Evolutionary conservation across 768 basidiomycete genomes (phyloP).

Genomic region (Amanita phalloides): DNA sequence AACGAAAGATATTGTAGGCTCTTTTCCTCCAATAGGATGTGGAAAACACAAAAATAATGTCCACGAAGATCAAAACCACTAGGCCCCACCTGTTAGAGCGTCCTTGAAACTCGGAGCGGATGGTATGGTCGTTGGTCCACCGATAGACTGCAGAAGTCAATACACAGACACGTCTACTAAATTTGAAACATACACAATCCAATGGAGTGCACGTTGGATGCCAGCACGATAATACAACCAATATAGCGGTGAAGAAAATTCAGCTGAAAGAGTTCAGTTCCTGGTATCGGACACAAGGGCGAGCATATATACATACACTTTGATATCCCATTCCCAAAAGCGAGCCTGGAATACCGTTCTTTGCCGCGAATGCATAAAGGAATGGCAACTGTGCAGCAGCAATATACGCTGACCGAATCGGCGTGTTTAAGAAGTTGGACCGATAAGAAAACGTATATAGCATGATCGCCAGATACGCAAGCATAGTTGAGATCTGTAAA

Average conservation of each 20-base stretch:
- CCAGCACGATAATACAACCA: conserved; percentile 47
- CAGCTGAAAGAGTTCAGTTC: conserved; percentile 26
- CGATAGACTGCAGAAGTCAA: conserved; percentile 37
- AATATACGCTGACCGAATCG: conserved; percentile 40
- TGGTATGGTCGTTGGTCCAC: conserved; percentile 34
- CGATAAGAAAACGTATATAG: conserved; percentile 38
- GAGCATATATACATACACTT: conserved; percentile 28
- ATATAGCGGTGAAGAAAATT: conserved; percentile 69
- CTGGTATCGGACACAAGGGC: not conserved
- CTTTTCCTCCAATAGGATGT: conserved; percentile 39
- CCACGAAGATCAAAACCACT: conserved; percentile 37
- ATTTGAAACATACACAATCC: conserved; percentile 37
- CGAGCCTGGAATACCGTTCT: conserved; percentile 54
- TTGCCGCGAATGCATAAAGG: conserved; percentile 51
- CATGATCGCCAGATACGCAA: conserved; percentile 34
- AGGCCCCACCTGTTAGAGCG: conserved; percentile 39
- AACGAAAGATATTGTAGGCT: conserved; percentile 57
- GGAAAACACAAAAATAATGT: conserved; percentile 56
- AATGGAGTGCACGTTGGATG: conserved; percentile 48
- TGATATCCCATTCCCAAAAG: conserved; percentile 58
- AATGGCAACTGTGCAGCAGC: conserved; percentile 53
- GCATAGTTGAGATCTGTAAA: conserved; percentile 33
- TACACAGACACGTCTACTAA: not conserved
- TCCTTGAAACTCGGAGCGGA: conserved; percentile 21
- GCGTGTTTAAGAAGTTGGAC: conserved; percentile 40